These are phyloP conservation scores for Dendrocalamus sinicus DNA, from an alignment of 176 grass and related monocot genomes.

Conservation along the genomic window DNA sequence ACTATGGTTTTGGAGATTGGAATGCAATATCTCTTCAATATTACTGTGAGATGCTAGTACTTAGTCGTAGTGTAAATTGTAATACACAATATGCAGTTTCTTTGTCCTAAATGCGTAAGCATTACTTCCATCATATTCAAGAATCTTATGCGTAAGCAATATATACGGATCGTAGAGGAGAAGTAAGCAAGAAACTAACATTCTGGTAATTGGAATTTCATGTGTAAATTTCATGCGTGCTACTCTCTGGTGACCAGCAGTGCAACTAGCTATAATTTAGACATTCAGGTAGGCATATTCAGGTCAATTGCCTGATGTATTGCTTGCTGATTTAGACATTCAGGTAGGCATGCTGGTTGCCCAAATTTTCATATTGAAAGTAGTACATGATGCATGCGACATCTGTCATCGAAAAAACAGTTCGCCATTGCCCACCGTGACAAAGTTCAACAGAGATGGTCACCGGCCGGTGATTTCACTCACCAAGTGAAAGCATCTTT, in stretches of 20 bases:
- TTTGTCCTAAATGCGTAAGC: background rate
- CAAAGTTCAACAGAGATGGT: background rate
- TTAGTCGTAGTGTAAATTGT: background rate
- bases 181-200: background rate
- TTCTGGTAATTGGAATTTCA: background rate
- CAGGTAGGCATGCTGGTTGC: background rate
- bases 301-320: background rate
- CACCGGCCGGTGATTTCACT: background rate
- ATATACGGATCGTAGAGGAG: background rate
- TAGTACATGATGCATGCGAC: background rate
- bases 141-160: no score
- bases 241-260: background rate
- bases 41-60: background rate
- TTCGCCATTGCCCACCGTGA: background rate
- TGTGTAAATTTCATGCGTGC: background rate
- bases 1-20: background rate
- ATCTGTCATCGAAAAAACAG: background rate
- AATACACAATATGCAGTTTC: background rate
- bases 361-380: background rate
- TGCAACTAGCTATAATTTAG: background rate
- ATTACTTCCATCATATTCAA: background rate
- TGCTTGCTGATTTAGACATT: constrained; percentile 14
- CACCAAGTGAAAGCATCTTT: background rate
- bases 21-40: background rate
- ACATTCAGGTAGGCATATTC: background rate